Percentiles rank a stretch among this genome's conserved stretches.
Evolutionary conservation across 1,139 yeast genomes (phyloP).

Genomic region (Yarrowia galli): DNA sequence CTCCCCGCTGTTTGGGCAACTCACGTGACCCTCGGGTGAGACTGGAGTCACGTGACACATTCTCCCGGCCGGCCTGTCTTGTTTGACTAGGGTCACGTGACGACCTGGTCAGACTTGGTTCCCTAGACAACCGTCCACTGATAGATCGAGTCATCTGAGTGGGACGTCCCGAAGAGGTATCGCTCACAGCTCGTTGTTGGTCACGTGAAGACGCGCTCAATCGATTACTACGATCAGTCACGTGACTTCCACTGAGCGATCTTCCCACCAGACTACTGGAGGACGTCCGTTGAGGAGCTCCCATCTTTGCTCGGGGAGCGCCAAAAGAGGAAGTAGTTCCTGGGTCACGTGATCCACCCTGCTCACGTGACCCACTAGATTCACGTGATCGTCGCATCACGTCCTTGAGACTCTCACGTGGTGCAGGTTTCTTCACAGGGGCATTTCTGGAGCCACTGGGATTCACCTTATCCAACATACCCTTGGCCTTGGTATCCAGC

Average conservation of each 20-base stretch:
- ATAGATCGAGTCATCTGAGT: not conserved
- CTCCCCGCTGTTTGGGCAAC: not conserved
- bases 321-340: not conserved
- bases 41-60: not conserved
- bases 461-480: conserved; percentile 5
- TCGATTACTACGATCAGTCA: conserved; percentile 3
- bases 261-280: conserved; percentile 8
- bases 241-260: conserved; percentile 21
- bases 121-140: conserved; percentile 1
- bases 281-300: conserved; percentile 5
- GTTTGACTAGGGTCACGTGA: not conserved
- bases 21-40: not conserved
- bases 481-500: conserved; percentile 25
- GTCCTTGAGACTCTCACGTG: conserved; percentile 2
- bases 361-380: not conserved
- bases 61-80: not conserved
- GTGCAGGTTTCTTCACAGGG: not conserved
- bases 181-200: conserved; percentile 3
- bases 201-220: not conserved
- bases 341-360: not conserved
- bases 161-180: not conserved
- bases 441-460: not conserved
- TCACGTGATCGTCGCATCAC: conserved; percentile 11
- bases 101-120: not conserved
- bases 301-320: conserved; percentile 2